Evolutionary conservation across 2,329 filamentous ascomycete genomes (phyloP), one percentile per base, ranked within the genome.

Genomic region (Epichloe brachyelytri): DNA sequence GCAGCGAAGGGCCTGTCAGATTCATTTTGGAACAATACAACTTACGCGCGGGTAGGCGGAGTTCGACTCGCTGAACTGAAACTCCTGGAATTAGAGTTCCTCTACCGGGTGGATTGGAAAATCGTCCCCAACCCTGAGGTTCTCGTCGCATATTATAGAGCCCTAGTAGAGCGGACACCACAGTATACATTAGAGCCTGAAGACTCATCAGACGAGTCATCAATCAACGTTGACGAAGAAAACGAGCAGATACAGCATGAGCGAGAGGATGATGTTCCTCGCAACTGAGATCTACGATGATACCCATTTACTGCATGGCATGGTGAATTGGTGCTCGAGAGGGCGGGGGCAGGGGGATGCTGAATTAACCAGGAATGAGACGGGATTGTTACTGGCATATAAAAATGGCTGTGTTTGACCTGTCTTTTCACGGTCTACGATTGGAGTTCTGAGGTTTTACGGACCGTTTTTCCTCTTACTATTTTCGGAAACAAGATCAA

Each of bases 1-100:
- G 93, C 91, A 6, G 88, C 90, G 51, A 98, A 98, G 68, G 93
- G 93, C 1, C 77, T 98, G 12, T 96, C 89, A 34, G 93, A 98
- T 66, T 89, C 86, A 33, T 98, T 98, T 65, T 96, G 93, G 89
- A 97, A 95, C 55, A 98, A 98, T 68, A 88, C 88, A 30, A 95
- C 91, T 1, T 98, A 98, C 65, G 90, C 93, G 38, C 79, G 88
- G 51, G 90, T 98, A 0, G 93, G 93, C 5, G 93, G 93, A 55
- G 89, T 98, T 47, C 89, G 88, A 57, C 77, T 96, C 38, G 82
- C 85, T 46, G 93, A 98, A 67, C 71, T 98, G 56, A 94, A 93
- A 53, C 73, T 96, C 51, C 73, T 98, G 10, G 93, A 98, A 66
- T 76, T 98, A 33, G 93, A 98, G 61, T 95, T 98, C 58, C 71